These are phyloP conservation scores for Trematosphaeria pertusa DNA, from an alignment of 2,329 filamentous ascomycete species.

Conservation along the genomic window DNA sequence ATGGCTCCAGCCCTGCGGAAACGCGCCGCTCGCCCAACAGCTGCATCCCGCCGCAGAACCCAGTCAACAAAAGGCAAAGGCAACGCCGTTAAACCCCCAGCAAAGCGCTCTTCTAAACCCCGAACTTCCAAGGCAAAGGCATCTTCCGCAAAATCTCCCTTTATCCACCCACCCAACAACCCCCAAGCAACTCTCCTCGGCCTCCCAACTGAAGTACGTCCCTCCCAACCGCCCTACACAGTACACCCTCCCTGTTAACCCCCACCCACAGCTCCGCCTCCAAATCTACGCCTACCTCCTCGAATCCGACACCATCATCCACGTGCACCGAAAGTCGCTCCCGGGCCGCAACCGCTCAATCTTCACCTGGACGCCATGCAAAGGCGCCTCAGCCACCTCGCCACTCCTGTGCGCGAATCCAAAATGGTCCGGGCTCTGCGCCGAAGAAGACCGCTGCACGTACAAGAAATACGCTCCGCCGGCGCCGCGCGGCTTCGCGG, in stretches of 20 bases:
- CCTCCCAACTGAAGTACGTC: slow-evolving; percentile 18
- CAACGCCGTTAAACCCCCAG: no score
- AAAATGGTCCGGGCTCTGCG: slow-evolving; percentile 28
- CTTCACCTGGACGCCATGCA: slow-evolving; percentile 25
- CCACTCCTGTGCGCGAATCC: slow-evolving; percentile 29
- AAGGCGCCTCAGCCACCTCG: slow-evolving; percentile 8
- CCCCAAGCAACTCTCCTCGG: slow-evolving; percentile 17
- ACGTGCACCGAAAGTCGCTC: slow-evolving; percentile 8
- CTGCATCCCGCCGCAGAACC: no score
- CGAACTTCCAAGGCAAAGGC: no score
- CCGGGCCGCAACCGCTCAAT: not conserved
- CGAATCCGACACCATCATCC: slow-evolving; percentile 17
- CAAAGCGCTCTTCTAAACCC: no score
- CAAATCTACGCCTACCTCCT: slow-evolving; percentile 23
- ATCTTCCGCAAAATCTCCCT: no score
- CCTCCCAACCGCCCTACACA: not conserved
- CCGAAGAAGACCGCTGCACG: slow-evolving; percentile 23
- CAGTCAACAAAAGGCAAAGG: no score
- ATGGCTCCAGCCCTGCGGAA: not conserved
- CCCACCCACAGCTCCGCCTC: slow-evolving; percentile 15
- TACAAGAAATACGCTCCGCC: slow-evolving; percentile 7
- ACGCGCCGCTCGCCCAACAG: not conserved
- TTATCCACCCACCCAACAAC: no score
- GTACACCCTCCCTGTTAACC: not conserved
- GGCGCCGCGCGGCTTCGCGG: slow-evolving; percentile 14